phyloP scores from a whole-genome alignment of 73 alveolate genomes.

The Effrenium voratum region DNA sequence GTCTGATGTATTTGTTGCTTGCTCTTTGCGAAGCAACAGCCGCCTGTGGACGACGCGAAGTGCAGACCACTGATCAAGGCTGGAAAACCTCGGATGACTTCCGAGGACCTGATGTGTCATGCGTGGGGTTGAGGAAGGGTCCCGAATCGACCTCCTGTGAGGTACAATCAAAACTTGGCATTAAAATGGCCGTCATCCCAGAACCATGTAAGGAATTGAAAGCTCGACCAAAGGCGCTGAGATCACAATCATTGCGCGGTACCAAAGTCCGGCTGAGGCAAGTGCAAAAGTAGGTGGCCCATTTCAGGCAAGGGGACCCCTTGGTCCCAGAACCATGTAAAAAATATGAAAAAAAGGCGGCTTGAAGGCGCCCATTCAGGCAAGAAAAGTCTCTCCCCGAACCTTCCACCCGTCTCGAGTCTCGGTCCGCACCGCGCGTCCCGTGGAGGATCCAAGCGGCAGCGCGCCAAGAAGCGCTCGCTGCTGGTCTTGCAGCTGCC shows the following conservation, averaged over 20 bases:
- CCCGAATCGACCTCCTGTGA: too few relatives aligned
- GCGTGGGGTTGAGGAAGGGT: neutral
- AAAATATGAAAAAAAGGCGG: too few relatives aligned
- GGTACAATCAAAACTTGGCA: too few relatives aligned
- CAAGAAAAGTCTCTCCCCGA: too few relatives aligned
- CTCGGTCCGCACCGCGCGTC: too few relatives aligned
- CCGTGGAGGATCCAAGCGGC: neutral
- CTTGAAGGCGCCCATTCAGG: too few relatives aligned
- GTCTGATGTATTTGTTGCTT: neutral
- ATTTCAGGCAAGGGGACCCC: too few relatives aligned
- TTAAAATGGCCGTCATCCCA: neutral
- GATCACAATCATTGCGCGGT: neutral
- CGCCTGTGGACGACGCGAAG: constrained; percentile 56
- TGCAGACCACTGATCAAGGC: constrained; percentile 90
- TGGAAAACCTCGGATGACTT: constrained; percentile 11
- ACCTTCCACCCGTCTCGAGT: too few relatives aligned
- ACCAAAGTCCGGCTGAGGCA: neutral
- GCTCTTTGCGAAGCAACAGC: neutral
- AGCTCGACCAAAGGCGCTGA: neutral
- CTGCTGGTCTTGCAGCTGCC: constrained; percentile 72
- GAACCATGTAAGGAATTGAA: neutral
- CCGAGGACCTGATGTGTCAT: neutral
- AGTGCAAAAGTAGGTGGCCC: too few relatives aligned
- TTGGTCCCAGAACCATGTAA: too few relatives aligned
- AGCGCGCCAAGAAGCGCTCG: constrained; percentile 35